Conservation (phyloP, 768 basidiomycete species). For the Pisolithus orientalis region DNA sequence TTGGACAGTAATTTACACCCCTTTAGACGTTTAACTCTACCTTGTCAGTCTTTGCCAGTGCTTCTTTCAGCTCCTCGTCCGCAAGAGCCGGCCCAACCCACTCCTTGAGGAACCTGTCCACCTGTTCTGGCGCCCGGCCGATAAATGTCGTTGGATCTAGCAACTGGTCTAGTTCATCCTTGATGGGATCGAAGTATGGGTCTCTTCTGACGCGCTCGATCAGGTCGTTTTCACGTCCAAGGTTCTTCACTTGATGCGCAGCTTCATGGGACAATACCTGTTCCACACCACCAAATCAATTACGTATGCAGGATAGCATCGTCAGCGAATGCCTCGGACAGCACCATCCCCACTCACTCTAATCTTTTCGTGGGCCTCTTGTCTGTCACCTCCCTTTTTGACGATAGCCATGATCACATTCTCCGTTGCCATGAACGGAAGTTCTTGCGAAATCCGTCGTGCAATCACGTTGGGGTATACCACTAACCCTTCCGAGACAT, state of each 20-base stretch:
- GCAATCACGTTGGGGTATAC: slow-evolving; percentile 96
- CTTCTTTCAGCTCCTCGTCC: slow-evolving; percentile 48
- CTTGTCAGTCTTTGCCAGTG: slow-evolving; percentile 44
- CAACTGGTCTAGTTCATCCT: slow-evolving; percentile 66
- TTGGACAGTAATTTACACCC: not conserved
- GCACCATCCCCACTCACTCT: slow-evolving; percentile 42
- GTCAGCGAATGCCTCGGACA: not conserved
- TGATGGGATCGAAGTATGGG: slow-evolving; percentile 87
- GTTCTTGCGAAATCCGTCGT: slow-evolving; percentile 85
- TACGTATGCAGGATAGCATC: not conserved
- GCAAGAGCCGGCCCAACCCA: slow-evolving; percentile 83
- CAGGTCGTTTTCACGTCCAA: slow-evolving; percentile 92
- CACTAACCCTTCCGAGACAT: slow-evolving; percentile 97
- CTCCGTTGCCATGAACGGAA: slow-evolving; percentile 99
- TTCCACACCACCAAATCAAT: not conserved
- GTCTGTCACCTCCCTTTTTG: slow-evolving; percentile 89
- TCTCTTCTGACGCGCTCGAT: slow-evolving; percentile 80
- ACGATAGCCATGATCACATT: slow-evolving; percentile 99
- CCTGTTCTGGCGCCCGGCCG: slow-evolving; percentile 93
- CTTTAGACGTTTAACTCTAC: slow-evolving; percentile 60
- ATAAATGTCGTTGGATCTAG: slow-evolving; percentile 87
- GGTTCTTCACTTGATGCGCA: slow-evolving; percentile 87
- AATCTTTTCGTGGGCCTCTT: slow-evolving; percentile 96
- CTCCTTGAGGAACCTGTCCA: slow-evolving; percentile 78
- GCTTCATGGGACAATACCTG: slow-evolving; percentile 94